Conservation (phyloP, 1,139 yeast species). For the Nakaseomyces glabratus region DNA sequence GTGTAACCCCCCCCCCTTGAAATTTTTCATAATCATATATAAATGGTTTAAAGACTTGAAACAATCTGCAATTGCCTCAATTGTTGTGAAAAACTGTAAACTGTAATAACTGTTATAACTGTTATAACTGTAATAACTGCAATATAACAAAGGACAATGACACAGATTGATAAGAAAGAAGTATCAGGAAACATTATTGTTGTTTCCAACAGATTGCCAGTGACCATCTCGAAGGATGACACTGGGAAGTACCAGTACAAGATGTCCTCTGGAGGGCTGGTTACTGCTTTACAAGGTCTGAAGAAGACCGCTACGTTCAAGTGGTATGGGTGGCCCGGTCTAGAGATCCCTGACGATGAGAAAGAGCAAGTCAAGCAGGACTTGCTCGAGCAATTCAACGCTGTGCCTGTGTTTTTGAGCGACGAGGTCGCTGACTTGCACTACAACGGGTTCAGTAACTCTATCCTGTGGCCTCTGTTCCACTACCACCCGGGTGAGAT, state of each 20-base stretch:
- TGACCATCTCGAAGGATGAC: conserved; percentile 64
- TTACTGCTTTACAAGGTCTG: conserved; percentile 88
- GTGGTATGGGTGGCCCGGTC: conserved; percentile 98
- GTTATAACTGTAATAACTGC: too few relatives aligned
- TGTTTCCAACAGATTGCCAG: conserved; percentile 91
- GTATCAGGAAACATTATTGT: conserved; percentile 66
- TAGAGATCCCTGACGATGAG: conserved; percentile 75
- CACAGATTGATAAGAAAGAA: conserved; percentile 6
- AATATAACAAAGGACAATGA: background rate
- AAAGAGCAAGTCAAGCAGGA: conserved; percentile 61
- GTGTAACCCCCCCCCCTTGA: too few relatives aligned
- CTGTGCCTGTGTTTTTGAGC: conserved; percentile 79
- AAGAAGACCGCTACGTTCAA: conserved; percentile 79
- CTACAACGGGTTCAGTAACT: conserved; percentile 90
- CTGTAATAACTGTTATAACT: too few relatives aligned
- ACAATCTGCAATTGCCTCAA: too few relatives aligned
- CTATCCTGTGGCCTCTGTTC: conserved; percentile 93
- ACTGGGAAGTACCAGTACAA: conserved; percentile 60
- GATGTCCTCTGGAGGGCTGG: conserved; percentile 97
- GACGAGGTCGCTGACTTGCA: conserved; percentile 92
- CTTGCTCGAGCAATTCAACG: conserved; percentile 66
- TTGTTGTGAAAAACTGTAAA: too few relatives aligned
- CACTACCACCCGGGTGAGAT: conserved; percentile 99
- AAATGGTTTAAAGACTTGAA: too few relatives aligned
- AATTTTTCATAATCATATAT: too few relatives aligned